Conservation (phyloP, 129 eudicot genomes). For the Deinandra increscens region DNA sequence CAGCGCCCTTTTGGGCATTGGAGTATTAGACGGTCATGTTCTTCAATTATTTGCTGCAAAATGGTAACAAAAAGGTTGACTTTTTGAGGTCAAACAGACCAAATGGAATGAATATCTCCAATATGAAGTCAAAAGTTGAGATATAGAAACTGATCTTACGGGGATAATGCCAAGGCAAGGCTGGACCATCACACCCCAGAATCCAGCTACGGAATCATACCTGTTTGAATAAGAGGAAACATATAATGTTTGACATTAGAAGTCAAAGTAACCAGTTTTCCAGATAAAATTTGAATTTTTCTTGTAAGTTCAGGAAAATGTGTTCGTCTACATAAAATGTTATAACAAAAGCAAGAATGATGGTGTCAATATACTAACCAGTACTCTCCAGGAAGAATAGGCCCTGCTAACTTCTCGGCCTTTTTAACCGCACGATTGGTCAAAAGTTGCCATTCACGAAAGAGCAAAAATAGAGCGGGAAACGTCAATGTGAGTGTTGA, state of each 20-base stretch:
- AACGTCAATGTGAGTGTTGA: no score
- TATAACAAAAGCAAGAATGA: no score
- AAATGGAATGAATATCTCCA: background rate
- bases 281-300: background rate
- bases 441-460: constrained; percentile 76
- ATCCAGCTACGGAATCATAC: constrained; percentile 91
- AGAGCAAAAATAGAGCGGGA: no score
- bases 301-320: background rate
- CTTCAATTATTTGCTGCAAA: constrained; percentile 84
- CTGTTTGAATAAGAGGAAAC: constrained; percentile 38
- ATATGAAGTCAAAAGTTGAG: background rate
- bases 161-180: constrained; percentile 88
- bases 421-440: constrained; percentile 53
- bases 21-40: constrained; percentile 63
- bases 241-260: constrained; percentile 16
- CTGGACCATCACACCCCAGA: constrained; percentile 97
- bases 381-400: constrained; percentile 85
- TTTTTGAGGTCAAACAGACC: constrained; percentile 4
- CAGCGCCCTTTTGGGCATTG: constrained; percentile 66
- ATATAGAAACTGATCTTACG: constrained; percentile 43
- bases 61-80: constrained; percentile 10
- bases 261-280: constrained; percentile 12
- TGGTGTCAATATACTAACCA: constrained; percentile 49
- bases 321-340: no score
- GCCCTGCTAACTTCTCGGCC: constrained; percentile 88